Base-by-base conservation (phyloP, 768 basidiomycete species). In the Daedaleopsis sinensis region DNA sequence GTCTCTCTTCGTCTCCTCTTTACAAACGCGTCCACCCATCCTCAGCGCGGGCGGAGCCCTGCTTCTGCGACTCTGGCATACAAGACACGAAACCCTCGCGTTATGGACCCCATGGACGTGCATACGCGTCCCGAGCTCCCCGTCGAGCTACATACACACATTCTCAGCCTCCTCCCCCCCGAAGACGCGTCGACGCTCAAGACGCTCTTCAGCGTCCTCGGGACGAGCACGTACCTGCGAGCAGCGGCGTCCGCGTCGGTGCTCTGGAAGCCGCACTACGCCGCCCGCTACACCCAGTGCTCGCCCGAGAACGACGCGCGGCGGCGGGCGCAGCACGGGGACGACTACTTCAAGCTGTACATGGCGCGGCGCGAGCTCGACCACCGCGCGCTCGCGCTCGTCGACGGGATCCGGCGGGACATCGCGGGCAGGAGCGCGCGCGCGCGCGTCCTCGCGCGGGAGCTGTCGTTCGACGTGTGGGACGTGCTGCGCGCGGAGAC, bases 191-290 rank as follows among this genome's bases (percentile, higher is more conserved):
- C 70, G 35, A 65, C 70, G 36, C 65, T 73, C 19, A 67, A 65
- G 58, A 76, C 79, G 3, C 70, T 86, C 24, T 67, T 71, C 19
- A 74, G 71, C 39, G 85, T 79, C 65, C 71, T 79, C 21, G 67
- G 57, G 57, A 67, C 74, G 1, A 82, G 71, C 61, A 71, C 71
- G 1, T 63, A 77, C 36, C 71, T 86, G 21, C 73, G 75, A 39
- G 76, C 77, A 55, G 85, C 80, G 9, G 81, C 82, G 4, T 74
- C 70, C 21, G n/a, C 76, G 2, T 57, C 80, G 0, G 57, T 63
- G 4, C 54, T 87, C 36, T 88, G 87, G 87, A 74, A 82, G 64
- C 69, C 77, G 0, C 83, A 84, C 61, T 88, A 87, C 69, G 72
- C 65, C 23, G 71, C 55, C 35, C 80, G 84, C 18, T 88, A 85